Evolutionary conservation across 441 rosid genomes (phyloP).

Genomic region (Jatropha multifida): DNA sequence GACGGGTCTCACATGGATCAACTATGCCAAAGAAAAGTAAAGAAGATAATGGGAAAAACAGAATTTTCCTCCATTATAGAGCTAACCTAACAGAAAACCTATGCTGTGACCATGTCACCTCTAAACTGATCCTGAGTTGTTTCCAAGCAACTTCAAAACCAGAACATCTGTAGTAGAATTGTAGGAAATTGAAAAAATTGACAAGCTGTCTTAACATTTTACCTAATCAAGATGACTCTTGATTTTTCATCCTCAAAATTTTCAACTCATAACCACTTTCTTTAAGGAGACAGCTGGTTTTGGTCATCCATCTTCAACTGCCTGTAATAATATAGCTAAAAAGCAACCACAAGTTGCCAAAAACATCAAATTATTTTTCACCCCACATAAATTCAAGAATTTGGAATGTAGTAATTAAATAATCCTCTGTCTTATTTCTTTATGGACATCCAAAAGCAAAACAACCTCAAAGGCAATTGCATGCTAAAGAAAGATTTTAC

Average conservation of each 20-base stretch:
- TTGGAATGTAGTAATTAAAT: not conserved
- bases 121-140: not conserved
- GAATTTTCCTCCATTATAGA: not conserved
- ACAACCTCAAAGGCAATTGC: no score
- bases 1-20: slow-evolving; percentile 10
- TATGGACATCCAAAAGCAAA: not conserved
- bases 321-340: not conserved
- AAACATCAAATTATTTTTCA: not conserved
- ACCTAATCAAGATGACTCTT: slow-evolving; percentile 15
- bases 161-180: not conserved
- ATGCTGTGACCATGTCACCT: not conserved
- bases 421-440: not conserved
- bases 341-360: slow-evolving; percentile 2
- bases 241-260: not conserved
- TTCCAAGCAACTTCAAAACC: not conserved
- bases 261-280: slow-evolving; percentile 9
- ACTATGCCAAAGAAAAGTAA: not conserved
- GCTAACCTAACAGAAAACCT: not conserved
- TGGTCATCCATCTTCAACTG: slow-evolving; percentile 24
- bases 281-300: slow-evolving; percentile 17
- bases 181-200: slow-evolving; percentile 9
- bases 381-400: not conserved
- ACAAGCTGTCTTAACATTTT: not conserved
- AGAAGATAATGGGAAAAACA: not conserved
- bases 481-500: no score